These are phyloP conservation scores for Inonotus obliquus DNA, from an alignment of 1,284 basidiomycete genomes.

Conservation along the genomic window DNA sequence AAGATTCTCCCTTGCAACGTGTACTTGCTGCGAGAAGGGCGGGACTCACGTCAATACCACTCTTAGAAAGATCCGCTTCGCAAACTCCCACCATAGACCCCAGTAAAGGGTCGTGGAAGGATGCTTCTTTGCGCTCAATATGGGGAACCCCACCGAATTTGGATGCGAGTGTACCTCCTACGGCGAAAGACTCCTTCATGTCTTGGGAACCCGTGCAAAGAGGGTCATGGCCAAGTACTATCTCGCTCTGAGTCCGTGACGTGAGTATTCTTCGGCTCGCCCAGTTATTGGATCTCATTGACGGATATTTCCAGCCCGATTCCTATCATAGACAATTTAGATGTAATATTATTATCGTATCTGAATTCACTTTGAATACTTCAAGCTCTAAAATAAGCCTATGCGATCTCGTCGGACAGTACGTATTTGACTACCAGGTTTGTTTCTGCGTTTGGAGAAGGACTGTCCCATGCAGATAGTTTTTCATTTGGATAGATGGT, in stretches of 20 bases:
- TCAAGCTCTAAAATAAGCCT: no score
- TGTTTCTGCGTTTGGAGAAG: no score
- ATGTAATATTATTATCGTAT: neutral
- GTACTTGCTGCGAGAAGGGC: conserved; percentile 11
- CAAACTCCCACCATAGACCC: neutral
- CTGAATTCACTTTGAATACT: neutral
- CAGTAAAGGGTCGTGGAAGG: neutral
- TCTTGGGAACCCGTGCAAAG: conserved; percentile 12
- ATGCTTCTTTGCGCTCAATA: neutral
- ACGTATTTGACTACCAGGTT: no score
- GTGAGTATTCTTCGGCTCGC: neutral
- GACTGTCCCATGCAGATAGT: no score
- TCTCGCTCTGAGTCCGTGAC: neutral
- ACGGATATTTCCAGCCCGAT: neutral
- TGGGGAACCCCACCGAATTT: neutral
- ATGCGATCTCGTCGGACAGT: no score
- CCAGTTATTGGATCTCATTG: neutral
- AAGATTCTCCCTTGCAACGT: conserved; percentile 10
- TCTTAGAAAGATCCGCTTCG: neutral
- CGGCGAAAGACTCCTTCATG: conserved; percentile 11
- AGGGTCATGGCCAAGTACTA: conserved; percentile 8
- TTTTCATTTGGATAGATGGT: no score
- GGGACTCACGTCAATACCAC: neutral
- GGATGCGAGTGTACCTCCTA: neutral
- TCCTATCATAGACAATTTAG: neutral